Percentiles rank a stretch among this genome's conserved stretches.
phyloP scores from a whole-genome alignment of 1,284 basidiomycete genomes.

The Trichosporon sp. region DNA sequence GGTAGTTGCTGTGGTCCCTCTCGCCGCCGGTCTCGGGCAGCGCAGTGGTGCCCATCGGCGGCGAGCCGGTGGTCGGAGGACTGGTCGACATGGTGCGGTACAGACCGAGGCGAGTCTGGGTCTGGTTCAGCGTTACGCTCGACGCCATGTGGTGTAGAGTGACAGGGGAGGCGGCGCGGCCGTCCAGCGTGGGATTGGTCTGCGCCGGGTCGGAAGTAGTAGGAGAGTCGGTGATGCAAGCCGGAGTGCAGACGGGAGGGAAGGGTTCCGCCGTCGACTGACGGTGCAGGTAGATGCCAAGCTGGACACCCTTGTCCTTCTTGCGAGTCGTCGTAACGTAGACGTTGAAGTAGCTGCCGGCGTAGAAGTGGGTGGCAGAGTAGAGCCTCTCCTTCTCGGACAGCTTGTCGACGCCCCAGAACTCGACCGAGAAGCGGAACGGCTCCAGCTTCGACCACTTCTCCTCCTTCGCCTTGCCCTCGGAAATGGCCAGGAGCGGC shows the following conservation, averaged over 20 bases:
- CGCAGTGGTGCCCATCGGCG: background rate
- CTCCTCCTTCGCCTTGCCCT: slow-evolving; percentile 21
- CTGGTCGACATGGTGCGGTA: slow-evolving; percentile 17
- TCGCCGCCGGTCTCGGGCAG: slow-evolving; percentile 19
- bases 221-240: background rate
- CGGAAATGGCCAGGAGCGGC: slow-evolving; percentile 9
- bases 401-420: slow-evolving; percentile 76
- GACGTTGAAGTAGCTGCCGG: slow-evolving; percentile 42
- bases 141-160: background rate
- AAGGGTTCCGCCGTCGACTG: slow-evolving; percentile 53
- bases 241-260: slow-evolving; percentile 19
- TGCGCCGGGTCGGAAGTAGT: background rate
- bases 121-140: slow-evolving; percentile 3
- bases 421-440: slow-evolving; percentile 72
- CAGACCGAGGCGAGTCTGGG: background rate
- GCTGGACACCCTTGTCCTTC: slow-evolving; percentile 62
- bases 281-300: slow-evolving; percentile 85
- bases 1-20: slow-evolving; percentile 31
- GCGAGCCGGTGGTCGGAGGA: slow-evolving; percentile 14
- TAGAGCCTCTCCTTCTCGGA: slow-evolving; percentile 70
- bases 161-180: background rate
- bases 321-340: slow-evolving; percentile 74
- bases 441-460: slow-evolving; percentile 55
- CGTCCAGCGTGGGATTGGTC: background rate
- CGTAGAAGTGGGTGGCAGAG: slow-evolving; percentile 51